A percentile compares a stretch with the other conserved stretches of the same genome.
phyloP scores from a whole-genome alignment of 2,329 filamentous ascomycete genomes.

The Diplodia corticola region DNA sequence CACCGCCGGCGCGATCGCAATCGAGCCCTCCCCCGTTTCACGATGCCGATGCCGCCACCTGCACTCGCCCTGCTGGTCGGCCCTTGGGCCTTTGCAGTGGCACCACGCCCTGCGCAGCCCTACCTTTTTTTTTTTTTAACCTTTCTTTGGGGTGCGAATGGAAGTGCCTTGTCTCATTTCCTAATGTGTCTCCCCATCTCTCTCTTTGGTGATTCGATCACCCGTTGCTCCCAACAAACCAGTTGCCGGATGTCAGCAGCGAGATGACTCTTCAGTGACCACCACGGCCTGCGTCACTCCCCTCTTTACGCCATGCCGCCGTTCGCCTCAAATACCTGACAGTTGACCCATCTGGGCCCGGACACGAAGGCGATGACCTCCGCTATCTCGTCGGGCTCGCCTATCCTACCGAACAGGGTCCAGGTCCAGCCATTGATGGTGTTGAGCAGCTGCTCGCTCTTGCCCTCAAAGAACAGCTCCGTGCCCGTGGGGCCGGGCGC shows the following conservation, averaged over 20 bases:
- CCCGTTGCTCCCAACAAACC: slow-evolving; percentile 10
- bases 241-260: slow-evolving; percentile 5
- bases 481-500: slow-evolving; percentile 58
- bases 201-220: slow-evolving; percentile 15
- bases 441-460: slow-evolving; percentile 49
- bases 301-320: slow-evolving; percentile 29
- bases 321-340: slow-evolving; percentile 34
- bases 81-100: not conserved
- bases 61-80: not conserved
- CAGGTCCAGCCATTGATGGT: slow-evolving; percentile 1
- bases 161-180: slow-evolving; percentile 1
- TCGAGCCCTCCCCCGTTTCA: not conserved
- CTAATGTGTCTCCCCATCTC: not conserved
- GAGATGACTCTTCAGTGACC: slow-evolving; percentile 13
- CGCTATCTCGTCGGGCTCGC: slow-evolving; percentile 33
- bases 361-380: slow-evolving; percentile 31
- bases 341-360: slow-evolving; percentile 26
- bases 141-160: no score
- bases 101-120: slow-evolving; percentile 5
- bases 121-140: not conserved
- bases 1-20: slow-evolving; percentile 15
- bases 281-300: not conserved
- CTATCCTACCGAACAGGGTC: slow-evolving; percentile 23
- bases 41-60: slow-evolving; percentile 4
- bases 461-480: slow-evolving; percentile 42